Evolutionary conservation across 2,329 filamentous ascomycete genomes (phyloP).

Genomic region (Endothia cerciana): DNA sequence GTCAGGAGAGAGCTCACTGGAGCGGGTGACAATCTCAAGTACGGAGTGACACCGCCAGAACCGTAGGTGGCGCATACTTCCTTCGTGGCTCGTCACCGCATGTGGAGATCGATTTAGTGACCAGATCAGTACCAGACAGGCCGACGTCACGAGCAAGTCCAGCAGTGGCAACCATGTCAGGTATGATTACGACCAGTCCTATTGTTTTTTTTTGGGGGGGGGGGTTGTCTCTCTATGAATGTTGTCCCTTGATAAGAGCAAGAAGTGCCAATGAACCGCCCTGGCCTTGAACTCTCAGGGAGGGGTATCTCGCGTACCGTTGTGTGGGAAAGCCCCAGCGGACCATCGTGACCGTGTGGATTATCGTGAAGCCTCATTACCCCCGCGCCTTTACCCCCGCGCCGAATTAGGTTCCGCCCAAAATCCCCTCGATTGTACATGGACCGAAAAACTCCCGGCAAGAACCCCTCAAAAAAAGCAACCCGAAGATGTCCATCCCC

Average conservation of each 20-base stretch:
- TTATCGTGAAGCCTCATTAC: conserved; percentile 27
- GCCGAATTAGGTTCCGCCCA: conserved; percentile 26
- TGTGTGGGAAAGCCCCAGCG: conserved; percentile 15
- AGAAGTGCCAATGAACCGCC: conserved; percentile 25
- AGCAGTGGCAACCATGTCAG: not conserved
- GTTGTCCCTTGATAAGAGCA: conserved; percentile 26
- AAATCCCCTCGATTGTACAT: conserved; percentile 24
- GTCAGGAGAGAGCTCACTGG: no score
- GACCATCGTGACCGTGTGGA: conserved; percentile 18
- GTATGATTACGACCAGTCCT: conserved; percentile 9
- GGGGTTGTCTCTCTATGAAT: conserved; percentile 25
- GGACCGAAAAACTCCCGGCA: conserved; percentile 21
- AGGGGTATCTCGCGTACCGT: conserved; percentile 31
- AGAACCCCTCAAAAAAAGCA: conserved; percentile 22
- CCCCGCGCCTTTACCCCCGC: conserved; percentile 15
- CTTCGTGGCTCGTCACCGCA: not conserved
- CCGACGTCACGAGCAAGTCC: not conserved
- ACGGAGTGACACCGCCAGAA: no score
- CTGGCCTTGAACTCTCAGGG: conserved; percentile 26
- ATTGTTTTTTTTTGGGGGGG: conserved; percentile 3
- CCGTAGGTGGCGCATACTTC: not conserved
- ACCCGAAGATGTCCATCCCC: conserved; percentile 25
- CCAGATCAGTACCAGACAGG: not conserved
- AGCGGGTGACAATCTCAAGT: no score
- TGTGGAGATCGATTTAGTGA: not conserved